Evolutionary conservation across 345 rosid genomes (phyloP), one percentile per base, ranked within the genome.

Genomic region (Hibiscus trionum): DNA sequence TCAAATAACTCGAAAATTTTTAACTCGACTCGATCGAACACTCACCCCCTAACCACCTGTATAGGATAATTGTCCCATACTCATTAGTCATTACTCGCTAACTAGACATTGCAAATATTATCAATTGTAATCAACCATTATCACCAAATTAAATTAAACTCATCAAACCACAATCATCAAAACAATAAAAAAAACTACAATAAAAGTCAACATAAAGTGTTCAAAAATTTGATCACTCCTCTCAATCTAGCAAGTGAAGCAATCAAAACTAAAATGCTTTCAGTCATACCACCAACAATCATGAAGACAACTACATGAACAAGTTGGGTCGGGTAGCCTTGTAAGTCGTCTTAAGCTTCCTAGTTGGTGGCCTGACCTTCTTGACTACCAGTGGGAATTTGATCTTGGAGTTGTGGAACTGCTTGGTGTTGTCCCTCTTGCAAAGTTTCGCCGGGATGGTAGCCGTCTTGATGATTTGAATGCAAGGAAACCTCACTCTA

Each of bases 241-340:
- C 31, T 66, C 58, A 27, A 67, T 49, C 58, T 26, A 14, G 27
- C 0, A 44, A 0, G 37, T 1, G 7, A 49, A 49, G 71, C 52
- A 49, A 29, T 50, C 24, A 67, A 50, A 4, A 50, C 58, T 27
- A 49, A n/a, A 16, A 9, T 21, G 62, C 11, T 27, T 27, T 10
- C 9, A 49, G 2, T 4, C 75, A 19, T 12, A 21, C 39, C 53
- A 72, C 10, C 46, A 58, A 7, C 42, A 46, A 16, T 27, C 14
- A 27, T n/a, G n/a, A 39, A 53, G 74, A 46, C 65, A 26, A 44
- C 46, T 83, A 82, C 91, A 83, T 74, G 62, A 89, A 87, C 80
- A 87, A 76, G 87, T 89, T 89, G 63, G 94, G 94, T 74, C 84
- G 86, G 71, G 88, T 76, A 8, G 91, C 93, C 84, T 85, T 89